Evolutionary conservation across 2,329 filamentous ascomycete species (phyloP).

Genomic region (Penicillium frequentans): DNA sequence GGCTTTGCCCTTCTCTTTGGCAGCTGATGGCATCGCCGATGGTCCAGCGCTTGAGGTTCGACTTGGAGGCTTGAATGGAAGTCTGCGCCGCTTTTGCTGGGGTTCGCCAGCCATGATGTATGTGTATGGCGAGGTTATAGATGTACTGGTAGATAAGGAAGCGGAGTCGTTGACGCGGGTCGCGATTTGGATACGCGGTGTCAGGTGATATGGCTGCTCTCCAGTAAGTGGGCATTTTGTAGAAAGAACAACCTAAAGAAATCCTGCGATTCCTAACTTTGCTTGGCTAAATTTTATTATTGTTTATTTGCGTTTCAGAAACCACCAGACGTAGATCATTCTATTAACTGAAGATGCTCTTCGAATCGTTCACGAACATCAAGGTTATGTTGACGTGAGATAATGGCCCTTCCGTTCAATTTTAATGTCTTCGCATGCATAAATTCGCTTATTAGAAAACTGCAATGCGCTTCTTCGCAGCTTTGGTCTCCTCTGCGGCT

Average conservation of each 20-base stretch:
- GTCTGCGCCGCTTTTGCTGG: slow-evolving; percentile 38
- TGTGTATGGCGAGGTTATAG: background rate
- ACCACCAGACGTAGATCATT: background rate
- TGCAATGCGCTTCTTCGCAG: background rate
- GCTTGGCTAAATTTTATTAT: too few species aligned
- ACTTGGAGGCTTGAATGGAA: slow-evolving; percentile 49
- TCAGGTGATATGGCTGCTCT: slow-evolving; percentile 21
- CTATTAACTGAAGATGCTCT: background rate
- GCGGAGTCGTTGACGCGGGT: slow-evolving; percentile 8
- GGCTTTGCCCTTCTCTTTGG: slow-evolving; percentile 19
- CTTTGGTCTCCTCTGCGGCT: background rate
- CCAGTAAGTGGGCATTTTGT: background rate
- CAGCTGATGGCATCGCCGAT: slow-evolving; percentile 22
- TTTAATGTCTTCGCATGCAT: too few species aligned
- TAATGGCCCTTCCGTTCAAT: too few species aligned
- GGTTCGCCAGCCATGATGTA: slow-evolving; percentile 30
- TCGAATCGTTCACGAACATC: background rate
- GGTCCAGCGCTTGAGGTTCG: slow-evolving; percentile 27
- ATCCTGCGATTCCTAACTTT: too few species aligned
- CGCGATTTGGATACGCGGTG: slow-evolving; percentile 18
- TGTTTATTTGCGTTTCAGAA: too few species aligned
- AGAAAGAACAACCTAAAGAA: background rate
- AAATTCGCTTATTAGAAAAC: too few species aligned
- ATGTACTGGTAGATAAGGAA: background rate
- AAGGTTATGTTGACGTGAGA: too few species aligned